Percentiles rank a stretch among this genome's conserved stretches.
Evolutionary conservation across 768 basidiomycete genomes (phyloP).

Genomic region (Suillus paluster): DNA sequence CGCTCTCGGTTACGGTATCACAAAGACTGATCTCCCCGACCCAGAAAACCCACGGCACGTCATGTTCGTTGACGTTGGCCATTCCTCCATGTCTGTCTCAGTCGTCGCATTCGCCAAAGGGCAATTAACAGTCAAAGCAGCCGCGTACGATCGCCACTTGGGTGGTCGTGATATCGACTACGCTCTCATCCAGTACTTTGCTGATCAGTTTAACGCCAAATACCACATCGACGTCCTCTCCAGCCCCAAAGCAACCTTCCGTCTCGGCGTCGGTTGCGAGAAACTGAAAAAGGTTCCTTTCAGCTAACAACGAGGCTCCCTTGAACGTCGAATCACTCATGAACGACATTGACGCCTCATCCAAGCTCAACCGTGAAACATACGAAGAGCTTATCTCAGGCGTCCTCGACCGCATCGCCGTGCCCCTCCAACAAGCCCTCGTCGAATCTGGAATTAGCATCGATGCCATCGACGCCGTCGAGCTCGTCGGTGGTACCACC

Average conservation of each 20-base stretch:
- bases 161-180: constrained; percentile 97
- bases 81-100: constrained; percentile 85
- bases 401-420: constrained; percentile 76
- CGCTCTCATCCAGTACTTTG: constrained; percentile 87
- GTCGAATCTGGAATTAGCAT: constrained; percentile 77
- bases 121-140: constrained; percentile 82
- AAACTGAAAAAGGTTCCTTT: constrained; percentile 95
- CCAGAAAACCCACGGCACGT: constrained; percentile 82
- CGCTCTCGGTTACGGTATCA: constrained; percentile 98
- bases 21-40: constrained; percentile 94
- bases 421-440: constrained; percentile 79
- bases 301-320: constrained; percentile 88
- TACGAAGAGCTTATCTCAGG: constrained; percentile 79
- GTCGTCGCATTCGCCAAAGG: constrained; percentile 95
- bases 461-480: constrained; percentile 88
- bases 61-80: constrained; percentile 95
- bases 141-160: constrained; percentile 91
- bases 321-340: constrained; percentile 95
- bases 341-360: constrained; percentile 93
- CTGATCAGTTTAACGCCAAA: constrained; percentile 91
- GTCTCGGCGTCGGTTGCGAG: constrained; percentile 87
- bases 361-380: constrained; percentile 80
- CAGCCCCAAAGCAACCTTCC: constrained; percentile 92
- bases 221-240: constrained; percentile 97
- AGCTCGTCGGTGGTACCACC: constrained; percentile 92